These are phyloP conservation scores for Umbelopsis sp. DNA, from an alignment of 192 early-diverging fungal genomes.

Conservation along the genomic window DNA sequence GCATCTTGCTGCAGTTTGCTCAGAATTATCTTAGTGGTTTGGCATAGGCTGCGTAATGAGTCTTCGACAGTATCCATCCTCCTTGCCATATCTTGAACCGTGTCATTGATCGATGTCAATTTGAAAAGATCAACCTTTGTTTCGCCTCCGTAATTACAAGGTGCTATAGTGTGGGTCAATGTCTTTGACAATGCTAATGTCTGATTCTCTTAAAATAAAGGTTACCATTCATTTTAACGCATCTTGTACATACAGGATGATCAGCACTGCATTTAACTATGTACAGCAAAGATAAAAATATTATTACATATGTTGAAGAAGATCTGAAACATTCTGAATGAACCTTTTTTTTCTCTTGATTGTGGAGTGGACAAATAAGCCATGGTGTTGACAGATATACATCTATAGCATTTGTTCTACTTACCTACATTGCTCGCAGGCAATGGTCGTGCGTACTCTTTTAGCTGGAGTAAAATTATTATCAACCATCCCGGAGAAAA, in stretches of 20 bases:
- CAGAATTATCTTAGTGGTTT: neutral
- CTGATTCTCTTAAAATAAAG: neutral
- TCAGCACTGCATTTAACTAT: slow-evolving; percentile 42
- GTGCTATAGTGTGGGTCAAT: neutral
- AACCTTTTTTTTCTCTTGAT: slow-evolving; percentile 24
- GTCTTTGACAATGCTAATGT: neutral
- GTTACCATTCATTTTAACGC: slow-evolving; percentile 28
- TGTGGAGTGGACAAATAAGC: neutral
- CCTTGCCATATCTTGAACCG: slow-evolving; percentile 16
- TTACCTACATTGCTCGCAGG: slow-evolving; percentile 43
- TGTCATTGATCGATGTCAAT: slow-evolving; percentile 30
- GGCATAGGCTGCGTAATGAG: neutral
- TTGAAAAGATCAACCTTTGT: slow-evolving; percentile 40
- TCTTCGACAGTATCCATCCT: slow-evolving; percentile 20
- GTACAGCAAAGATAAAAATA: neutral
- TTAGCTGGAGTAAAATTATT: slow-evolving; percentile 25
- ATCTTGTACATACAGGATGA: slow-evolving; percentile 35
- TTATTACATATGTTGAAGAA: neutral
- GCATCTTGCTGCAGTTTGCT: neutral
- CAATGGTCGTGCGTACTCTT: slow-evolving; percentile 40
- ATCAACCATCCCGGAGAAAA: neutral
- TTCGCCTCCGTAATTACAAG: slow-evolving; percentile 11
- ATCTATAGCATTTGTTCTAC: neutral
- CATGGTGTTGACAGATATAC: neutral
- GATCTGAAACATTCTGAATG: neutral